These are phyloP conservation scores for Alnus glutinosa DNA, from an alignment of 306 rosid species.

Conservation along the genomic window DNA sequence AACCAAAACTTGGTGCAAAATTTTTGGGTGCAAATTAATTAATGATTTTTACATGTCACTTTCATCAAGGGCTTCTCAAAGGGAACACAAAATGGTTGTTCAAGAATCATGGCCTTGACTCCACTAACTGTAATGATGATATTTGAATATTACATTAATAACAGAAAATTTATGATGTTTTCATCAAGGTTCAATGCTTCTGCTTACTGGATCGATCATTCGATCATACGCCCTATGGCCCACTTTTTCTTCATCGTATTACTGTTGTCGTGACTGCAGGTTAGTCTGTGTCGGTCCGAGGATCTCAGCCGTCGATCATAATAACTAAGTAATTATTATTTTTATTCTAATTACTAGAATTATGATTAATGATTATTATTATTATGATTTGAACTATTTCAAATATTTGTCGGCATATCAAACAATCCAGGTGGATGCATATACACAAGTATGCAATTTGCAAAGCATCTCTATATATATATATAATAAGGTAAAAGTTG, in stretches of 20 bases:
- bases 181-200: slow-evolving; percentile 42
- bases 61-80: slow-evolving; percentile 25
- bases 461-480: background rate
- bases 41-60: slow-evolving; percentile 19
- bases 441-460: background rate
- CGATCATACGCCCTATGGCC: background rate
- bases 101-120: slow-evolving; percentile 31
- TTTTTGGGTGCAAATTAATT: background rate
- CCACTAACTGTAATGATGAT: slow-evolving; percentile 34
- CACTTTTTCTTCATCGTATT: slow-evolving; percentile 3
- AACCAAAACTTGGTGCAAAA: background rate
- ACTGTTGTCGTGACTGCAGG: background rate
- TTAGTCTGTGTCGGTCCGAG: slow-evolving; percentile 2
- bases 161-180: slow-evolving; percentile 11
- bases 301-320: background rate
- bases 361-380: background rate
- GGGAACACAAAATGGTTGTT: slow-evolving; percentile 30
- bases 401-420: background rate
- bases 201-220: background rate
- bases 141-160: slow-evolving; percentile 11
- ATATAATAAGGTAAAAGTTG: background rate
- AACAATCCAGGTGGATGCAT: background rate
- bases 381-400: background rate
- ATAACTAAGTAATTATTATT: background rate
- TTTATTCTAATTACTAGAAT: background rate